phyloP scores from a whole-genome alignment of 192 early-diverging fungal species.

The Linnemannia elongata region DNA sequence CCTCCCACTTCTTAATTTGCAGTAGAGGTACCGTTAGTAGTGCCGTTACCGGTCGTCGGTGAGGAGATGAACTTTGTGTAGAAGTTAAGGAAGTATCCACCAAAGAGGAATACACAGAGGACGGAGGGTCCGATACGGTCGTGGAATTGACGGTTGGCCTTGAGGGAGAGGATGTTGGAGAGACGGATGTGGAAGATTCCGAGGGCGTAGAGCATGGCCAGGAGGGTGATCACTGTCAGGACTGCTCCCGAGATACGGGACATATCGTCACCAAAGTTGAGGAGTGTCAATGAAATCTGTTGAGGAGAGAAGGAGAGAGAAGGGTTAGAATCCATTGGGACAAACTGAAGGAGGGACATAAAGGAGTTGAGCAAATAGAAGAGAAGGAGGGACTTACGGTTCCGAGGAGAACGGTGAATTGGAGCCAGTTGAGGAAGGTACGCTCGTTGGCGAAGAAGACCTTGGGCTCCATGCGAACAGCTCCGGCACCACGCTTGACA shows the following conservation, averaged over 20 bases:
- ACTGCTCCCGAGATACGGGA: constrained; percentile 66
- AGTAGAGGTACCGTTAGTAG: not conserved
- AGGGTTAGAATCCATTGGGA: no score
- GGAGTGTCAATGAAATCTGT: constrained; percentile 47
- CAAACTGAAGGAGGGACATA: no score
- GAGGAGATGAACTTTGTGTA: constrained; percentile 34
- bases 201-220: constrained; percentile 85
- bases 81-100: constrained; percentile 57
- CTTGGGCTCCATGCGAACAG: constrained; percentile 86
- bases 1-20: not conserved
- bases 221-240: constrained; percentile 73
- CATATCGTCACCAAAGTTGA: constrained; percentile 85
- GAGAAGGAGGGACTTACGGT: not conserved
- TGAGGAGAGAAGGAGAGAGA: no score
- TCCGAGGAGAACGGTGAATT: constrained; percentile 78
- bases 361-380: no score
- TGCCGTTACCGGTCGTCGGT: no score
- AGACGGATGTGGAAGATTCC: constrained; percentile 82
- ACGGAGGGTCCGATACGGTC: constrained; percentile 80
- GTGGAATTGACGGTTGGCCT: constrained; percentile 81
- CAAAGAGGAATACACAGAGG: constrained; percentile 76
- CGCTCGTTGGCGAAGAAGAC: constrained; percentile 91
- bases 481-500: constrained; percentile 59
- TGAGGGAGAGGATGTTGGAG: constrained; percentile 70
- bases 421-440: constrained; percentile 87